Percentiles rank a stretch among this genome's conserved stretches.
Conservation (phyloP, 225 moss, liverwort and hornwort species). For the Ulota crispa region DNA sequence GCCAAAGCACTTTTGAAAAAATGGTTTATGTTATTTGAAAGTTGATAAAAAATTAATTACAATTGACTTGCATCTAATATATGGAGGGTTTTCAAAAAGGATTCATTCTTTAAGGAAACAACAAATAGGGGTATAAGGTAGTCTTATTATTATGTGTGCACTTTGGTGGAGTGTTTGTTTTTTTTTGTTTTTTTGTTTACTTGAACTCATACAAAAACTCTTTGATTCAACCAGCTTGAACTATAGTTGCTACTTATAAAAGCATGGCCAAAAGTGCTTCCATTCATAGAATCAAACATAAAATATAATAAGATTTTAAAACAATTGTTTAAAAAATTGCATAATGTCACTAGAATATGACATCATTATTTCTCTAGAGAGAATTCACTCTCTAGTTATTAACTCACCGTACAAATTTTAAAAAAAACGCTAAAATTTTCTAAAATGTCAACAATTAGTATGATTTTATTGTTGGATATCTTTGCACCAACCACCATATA, state of each 20-base stretch:
- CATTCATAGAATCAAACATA: not conserved
- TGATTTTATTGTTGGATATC: not conserved
- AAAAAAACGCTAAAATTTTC: not conserved
- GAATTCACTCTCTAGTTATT: rapidly evolving
- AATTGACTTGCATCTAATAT: no score
- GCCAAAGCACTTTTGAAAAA: no score
- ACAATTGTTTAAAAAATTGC: not conserved
- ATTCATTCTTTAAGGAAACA: not conserved
- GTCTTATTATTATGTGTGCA: no score
- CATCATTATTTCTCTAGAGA: no score
- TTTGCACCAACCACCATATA: not conserved
- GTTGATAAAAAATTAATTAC: no score
- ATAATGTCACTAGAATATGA: not conserved
- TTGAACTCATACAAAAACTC: no score
- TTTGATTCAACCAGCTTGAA: not conserved
- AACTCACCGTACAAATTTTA: not conserved
- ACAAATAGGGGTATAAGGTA: not conserved
- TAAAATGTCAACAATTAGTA: not conserved
- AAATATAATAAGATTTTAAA: not conserved
- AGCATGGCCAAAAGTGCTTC: not conserved
- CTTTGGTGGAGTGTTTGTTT: no score
- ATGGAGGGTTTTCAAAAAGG: no score
- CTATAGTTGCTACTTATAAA: not conserved
- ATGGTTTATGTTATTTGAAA: no score
- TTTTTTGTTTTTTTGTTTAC: no score